phyloP scores from a whole-genome alignment of 106 monocot species.

The Dendrobium officinale region DNA sequence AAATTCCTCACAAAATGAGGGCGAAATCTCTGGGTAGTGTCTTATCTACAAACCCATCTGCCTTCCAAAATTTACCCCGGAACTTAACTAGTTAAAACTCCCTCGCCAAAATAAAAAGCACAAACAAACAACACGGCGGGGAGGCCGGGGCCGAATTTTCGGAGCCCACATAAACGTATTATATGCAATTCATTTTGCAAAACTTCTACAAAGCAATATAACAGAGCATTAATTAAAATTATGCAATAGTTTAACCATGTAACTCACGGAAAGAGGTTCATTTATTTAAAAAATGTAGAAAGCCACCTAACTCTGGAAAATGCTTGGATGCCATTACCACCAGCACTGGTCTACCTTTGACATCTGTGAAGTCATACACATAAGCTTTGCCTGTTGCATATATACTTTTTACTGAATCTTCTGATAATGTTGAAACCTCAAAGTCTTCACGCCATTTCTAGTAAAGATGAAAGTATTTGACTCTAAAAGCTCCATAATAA shows the following conservation, averaged over 20 bases:
- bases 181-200: neutral
- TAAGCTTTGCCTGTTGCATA: slow-evolving; percentile 84
- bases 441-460: slow-evolving; percentile 94
- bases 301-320: slow-evolving; percentile 54
- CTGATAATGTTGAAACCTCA: slow-evolving; percentile 60
- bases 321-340: slow-evolving; percentile 86
- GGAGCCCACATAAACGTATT: neutral
- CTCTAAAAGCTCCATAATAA: neutral
- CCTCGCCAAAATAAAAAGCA: too few relatives aligned
- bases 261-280: too few relatives aligned
- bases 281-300: neutral
- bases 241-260: neutral
- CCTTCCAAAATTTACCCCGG: too few relatives aligned
- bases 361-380: slow-evolving; percentile 72
- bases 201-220: too few relatives aligned
- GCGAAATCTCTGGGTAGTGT: too few relatives aligned
- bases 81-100: too few relatives aligned
- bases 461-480: neutral
- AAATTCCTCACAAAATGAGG: too few relatives aligned
- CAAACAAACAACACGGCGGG: too few relatives aligned
- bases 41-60: too few relatives aligned
- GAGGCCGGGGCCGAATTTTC: too few relatives aligned
- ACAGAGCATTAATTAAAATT: neutral
- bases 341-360: slow-evolving; percentile 74
- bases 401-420: slow-evolving; percentile 54